Percentiles rank a stretch among this genome's conserved stretches.
Conservation (phyloP, 495 filamentous ascomycete species). For the Aspergillus avenaceus region DNA sequence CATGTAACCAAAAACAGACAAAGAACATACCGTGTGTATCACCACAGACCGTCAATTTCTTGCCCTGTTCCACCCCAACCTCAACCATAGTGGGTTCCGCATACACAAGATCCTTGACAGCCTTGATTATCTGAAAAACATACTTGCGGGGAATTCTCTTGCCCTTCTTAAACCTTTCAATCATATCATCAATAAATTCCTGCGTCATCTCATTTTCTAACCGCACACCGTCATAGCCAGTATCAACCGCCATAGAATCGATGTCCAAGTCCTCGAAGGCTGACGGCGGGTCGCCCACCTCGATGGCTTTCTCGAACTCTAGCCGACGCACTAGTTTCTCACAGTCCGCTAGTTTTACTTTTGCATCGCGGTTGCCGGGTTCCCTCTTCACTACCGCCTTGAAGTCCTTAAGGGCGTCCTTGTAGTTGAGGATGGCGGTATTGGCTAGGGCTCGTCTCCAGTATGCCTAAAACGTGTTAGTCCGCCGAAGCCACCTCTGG, state of each 20-base stretch:
- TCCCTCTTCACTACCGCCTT: constrained; percentile 83
- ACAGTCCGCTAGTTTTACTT: constrained; percentile 82
- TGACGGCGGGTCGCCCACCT: constrained; percentile 84
- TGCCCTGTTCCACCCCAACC: constrained; percentile 71
- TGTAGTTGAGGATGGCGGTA: constrained; percentile 81
- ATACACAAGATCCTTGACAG: constrained; percentile 83
- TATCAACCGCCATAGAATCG: constrained; percentile 76
- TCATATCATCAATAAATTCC: constrained; percentile 97
- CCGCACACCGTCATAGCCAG: constrained; percentile 76
- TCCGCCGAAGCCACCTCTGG: neutral
- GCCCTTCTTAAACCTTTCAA: constrained; percentile 88
- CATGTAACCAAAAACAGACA: neutral
- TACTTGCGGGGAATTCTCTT: constrained; percentile 96
- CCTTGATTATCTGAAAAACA: constrained; percentile 90
- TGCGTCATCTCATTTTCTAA: constrained; percentile 85
- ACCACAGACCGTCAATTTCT: constrained; percentile 88
- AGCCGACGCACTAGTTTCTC: constrained; percentile 87
- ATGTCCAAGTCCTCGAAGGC: constrained; percentile 88
- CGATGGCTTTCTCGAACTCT: constrained; percentile 92
- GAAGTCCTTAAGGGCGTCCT: constrained; percentile 88
- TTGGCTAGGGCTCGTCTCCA: constrained; percentile 90
- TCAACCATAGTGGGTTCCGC: constrained; percentile 97
- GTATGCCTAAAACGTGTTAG: constrained; percentile 63
- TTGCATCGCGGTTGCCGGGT: constrained; percentile 84
- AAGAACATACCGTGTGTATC: constrained; percentile 80